phyloP scores from a whole-genome alignment of 495 filamentous ascomycete genomes.

The Choiromyces venosus region DNA sequence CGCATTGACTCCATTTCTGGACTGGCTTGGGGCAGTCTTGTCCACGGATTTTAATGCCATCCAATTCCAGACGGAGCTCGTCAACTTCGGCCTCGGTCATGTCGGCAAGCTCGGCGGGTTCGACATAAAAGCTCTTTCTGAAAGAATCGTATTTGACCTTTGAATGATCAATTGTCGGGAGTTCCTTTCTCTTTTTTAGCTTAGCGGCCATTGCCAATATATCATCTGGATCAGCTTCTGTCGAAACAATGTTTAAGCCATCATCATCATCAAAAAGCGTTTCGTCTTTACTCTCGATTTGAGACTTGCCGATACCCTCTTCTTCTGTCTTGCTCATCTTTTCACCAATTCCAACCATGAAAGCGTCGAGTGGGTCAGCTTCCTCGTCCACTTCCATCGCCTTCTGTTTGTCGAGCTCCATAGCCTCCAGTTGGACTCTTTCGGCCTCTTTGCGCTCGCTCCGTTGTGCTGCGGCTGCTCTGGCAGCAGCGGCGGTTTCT shows the following conservation, averaged over 20 bases:
- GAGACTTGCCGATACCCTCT: conserved; percentile 27
- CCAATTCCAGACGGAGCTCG: conserved; percentile 75
- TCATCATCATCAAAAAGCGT: conserved; percentile 82
- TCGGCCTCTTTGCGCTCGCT: conserved; percentile 58
- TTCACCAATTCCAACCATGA: conserved; percentile 77
- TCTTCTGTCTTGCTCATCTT: conserved; percentile 44
- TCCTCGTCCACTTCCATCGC: conserved; percentile 60
- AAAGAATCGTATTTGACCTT: conserved; percentile 82
- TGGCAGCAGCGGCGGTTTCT: conserved; percentile 74
- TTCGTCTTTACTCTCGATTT: conserved; percentile 60
- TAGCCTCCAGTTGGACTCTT: conserved; percentile 37
- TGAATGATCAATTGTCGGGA: conserved; percentile 74
- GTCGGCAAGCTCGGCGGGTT: conserved; percentile 73
- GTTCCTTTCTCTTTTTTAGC: conserved; percentile 89
- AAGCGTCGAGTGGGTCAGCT: conserved; percentile 82
- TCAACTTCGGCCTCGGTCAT: conserved; percentile 83
- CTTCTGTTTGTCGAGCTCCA: conserved; percentile 31
- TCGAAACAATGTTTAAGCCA: conserved; percentile 66
- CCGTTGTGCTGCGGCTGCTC: conserved; percentile 69
- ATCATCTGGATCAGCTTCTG: conserved; percentile 70
- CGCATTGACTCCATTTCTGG: conserved; percentile 94
- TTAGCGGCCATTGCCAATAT: conserved; percentile 83
- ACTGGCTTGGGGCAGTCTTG: conserved; percentile 86
- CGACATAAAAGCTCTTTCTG: conserved; percentile 88
- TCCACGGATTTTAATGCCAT: conserved; percentile 88